Evolutionary conservation across 2,329 filamentous ascomycete genomes (phyloP), one percentile per base, ranked within the genome.

Genomic region (Ramularia endophylla): DNA sequence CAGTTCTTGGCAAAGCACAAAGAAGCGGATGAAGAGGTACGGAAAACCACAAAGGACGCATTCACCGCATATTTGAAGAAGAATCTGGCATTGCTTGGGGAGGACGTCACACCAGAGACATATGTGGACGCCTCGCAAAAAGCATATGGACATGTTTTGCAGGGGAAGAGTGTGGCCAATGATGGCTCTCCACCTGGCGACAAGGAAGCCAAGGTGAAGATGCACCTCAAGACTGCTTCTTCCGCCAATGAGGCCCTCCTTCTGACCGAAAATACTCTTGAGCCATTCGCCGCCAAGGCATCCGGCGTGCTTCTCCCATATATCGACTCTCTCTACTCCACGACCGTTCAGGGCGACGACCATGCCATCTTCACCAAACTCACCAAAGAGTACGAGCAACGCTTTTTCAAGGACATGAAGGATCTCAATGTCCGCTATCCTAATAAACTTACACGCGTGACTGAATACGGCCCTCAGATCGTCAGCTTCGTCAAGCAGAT

Each of bases 391-490:
- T 94, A 88, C 70, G 90, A 95, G 64, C 72, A 77, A n/a, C 77
- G 87, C 11, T 97, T 95, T 65, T 84, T 85, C 60, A 80, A 85
- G 43, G 90, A 97, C 57, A 89, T 97, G 83, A 75, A 80, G 47
- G 80, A 81, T 5, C 70, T 97, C 37, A 97, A 97, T 56, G 87
- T 94, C 8, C 71, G 90, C 28, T 74, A 81, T 16, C 88, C 90
- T 0, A 85, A 94, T 56, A 77, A 84, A 25, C 70, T 95, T 18
- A 95, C 88, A 0, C 74, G 89, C 42, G 90, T 95, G n/a, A 95
- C 88, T 1, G 87, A 95, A 56, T 95, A 92, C 54, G 85, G 90
- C 3, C 81, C 82, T 0, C 81, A 94, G 58, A 95, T 97, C 57
- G 87, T 85, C 33, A 70, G 76, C 8, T 95, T 94, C 49, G 87